Evolutionary conservation across 2,329 filamentous ascomycete genomes (phyloP), one percentile per base, ranked within the genome.

Genomic region (Epichloe amarillans): DNA sequence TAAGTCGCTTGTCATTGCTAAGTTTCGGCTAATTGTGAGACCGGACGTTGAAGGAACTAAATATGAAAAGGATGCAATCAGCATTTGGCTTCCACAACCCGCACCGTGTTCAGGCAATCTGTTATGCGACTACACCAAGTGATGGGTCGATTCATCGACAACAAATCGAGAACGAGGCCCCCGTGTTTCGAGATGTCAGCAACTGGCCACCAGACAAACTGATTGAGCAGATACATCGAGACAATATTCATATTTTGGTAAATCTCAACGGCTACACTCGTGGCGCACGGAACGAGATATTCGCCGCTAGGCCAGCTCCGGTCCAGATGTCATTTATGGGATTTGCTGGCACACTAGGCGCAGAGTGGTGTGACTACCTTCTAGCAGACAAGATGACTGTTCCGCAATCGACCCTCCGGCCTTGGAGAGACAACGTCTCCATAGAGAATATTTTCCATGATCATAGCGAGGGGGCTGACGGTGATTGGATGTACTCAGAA

Each of bases 281-380:
- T 50, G 93, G 93, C 33, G 93, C 93, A n/a, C 82, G 90, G 23
- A 98, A 98, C 59, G 93, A 98, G 63, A 84, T 98, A 4, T 98
- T 98, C 65, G 93, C 93, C 21, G 93, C 93, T 21, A 82, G 94
- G 26, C 88, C 93, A 15, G 89, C 90, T 2, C 93, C 93, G 0
- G 88, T 98, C 42, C 93, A 98, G 58, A 98, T 98, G 93, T 95
- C 93, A 0, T 98, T 98, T 62, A 98, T 98, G 93, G 93, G 93
- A 0, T 98, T 98, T 64, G 93, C 93, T 0, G 93, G 93, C 10
- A 96, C 91, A 0, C 72, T 98, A 1, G 93, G 93, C 5, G 93
- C 93, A 3, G 93, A 98, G 64, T 98, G 93, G 93, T 98, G 93
- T 59, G 93, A 98, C 64, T 98, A 98, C 62, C 82, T 98, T 15